Percentiles rank a stretch among this genome's conserved stretches.
Evolutionary conservation across 2,329 filamentous ascomycete genomes (phyloP).

Genomic region (Diplodia scrobiculata): DNA sequence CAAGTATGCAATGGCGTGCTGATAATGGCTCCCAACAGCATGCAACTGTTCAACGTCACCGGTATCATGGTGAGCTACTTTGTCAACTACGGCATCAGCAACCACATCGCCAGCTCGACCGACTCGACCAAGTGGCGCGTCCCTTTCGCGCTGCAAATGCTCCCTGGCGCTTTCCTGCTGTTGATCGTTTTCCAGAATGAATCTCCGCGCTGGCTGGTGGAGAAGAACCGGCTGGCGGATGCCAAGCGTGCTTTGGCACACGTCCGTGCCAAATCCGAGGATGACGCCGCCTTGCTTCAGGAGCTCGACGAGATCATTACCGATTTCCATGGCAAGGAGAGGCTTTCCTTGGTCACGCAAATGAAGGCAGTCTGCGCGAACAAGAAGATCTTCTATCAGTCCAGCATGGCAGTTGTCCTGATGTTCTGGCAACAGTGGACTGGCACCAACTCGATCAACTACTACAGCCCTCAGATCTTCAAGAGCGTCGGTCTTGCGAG

Average conservation of each 20-base stretch:
- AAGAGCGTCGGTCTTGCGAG: slow-evolving; percentile 47
- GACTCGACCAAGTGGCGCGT: slow-evolving; percentile 57
- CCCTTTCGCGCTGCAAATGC: slow-evolving; percentile 56
- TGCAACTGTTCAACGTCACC: slow-evolving; percentile 49
- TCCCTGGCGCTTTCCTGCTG: slow-evolving; percentile 56
- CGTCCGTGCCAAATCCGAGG: slow-evolving; percentile 43
- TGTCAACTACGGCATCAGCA: slow-evolving; percentile 56
- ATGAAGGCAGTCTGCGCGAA: slow-evolving; percentile 44
- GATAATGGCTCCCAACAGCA: slow-evolving; percentile 30
- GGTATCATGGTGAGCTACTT: slow-evolving; percentile 57
- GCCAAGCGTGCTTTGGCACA: slow-evolving; percentile 48
- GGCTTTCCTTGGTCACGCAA: slow-evolving; percentile 45
- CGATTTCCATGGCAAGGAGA: slow-evolving; percentile 49
- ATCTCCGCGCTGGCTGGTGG: slow-evolving; percentile 58
- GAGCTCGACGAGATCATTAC: slow-evolving; percentile 49
- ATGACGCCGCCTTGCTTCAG: slow-evolving; percentile 43
- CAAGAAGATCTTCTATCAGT: slow-evolving; percentile 47
- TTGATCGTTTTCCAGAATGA: slow-evolving; percentile 56
- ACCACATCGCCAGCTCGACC: slow-evolving; percentile 43
- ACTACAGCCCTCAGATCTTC: slow-evolving; percentile 52
- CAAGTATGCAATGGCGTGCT: background rate
- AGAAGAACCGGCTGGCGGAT: slow-evolving; percentile 52
- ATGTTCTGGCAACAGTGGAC: slow-evolving; percentile 52
- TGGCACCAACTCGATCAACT: slow-evolving; percentile 39
- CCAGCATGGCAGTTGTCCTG: slow-evolving; percentile 47